A percentile compares a stretch with the other conserved stretches of the same genome.
Conservation (phyloP, 2,329 filamentous ascomycete species). For the Colletotrichum karsti region DNA sequence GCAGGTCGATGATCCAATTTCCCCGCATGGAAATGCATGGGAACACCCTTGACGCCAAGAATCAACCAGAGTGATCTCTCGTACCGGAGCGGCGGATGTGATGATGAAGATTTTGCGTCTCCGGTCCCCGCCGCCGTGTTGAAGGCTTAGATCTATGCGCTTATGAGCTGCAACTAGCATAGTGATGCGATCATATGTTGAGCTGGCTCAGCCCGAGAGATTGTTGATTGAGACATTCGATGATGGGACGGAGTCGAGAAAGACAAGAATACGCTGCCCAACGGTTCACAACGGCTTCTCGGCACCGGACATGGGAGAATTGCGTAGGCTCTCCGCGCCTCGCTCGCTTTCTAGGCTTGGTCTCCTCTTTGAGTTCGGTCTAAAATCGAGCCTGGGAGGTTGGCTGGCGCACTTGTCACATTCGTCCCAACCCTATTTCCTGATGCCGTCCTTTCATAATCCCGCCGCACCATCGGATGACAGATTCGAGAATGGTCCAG, state of each 20-base stretch:
- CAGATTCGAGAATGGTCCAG: neutral
- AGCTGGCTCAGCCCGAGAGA: too few species aligned
- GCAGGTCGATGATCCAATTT: constrained; percentile 5
- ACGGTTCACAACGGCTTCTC: constrained; percentile 2
- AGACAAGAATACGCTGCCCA: neutral
- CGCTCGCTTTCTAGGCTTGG: neutral
- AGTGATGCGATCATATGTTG: too few species aligned
- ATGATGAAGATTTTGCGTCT: neutral
- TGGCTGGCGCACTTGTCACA: neutral
- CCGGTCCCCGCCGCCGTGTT: neutral
- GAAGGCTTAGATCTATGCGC: neutral
- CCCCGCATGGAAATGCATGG: constrained; percentile 15
- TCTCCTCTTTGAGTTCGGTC: neutral
- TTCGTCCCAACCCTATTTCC: neutral
- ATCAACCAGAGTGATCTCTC: neutral
- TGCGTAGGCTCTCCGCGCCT: neutral
- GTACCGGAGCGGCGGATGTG: neutral
- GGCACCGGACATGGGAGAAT: neutral
- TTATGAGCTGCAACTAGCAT: too few species aligned
- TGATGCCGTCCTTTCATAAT: neutral
- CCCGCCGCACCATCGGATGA: constrained; percentile 7
- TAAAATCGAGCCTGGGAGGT: neutral
- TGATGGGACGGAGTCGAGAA: too few species aligned
- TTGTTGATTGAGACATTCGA: too few species aligned
- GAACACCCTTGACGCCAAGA: constrained; percentile 8